Evolutionary conservation across 148 eudicot genomes (phyloP), one percentile per base, ranked within the genome.

Genomic region (Euryodendron excelsum): DNA sequence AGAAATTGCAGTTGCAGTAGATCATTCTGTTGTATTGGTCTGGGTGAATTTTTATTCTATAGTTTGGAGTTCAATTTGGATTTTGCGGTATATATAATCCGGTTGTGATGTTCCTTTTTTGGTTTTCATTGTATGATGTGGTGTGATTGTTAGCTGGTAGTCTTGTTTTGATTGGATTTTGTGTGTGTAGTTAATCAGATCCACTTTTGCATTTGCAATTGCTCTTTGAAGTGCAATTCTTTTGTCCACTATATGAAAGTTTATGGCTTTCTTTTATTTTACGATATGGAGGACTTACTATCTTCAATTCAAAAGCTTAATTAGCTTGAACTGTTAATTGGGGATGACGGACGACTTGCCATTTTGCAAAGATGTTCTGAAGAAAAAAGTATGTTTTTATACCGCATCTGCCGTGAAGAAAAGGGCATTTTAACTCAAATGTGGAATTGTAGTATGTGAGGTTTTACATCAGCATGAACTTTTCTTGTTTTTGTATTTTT

Each of bases 141-240:
- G 45, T 30, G 31, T 23, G 37, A 11, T 62, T 56, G 59, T 30
- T 27, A 52, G 28, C 73, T 33, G 62, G 63, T 50, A 34, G 55
- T 25, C n/a, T 52, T 23, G 61, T 56, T 48, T 21, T 56, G 28
- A 7, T 75, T 18, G 52, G 50, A 30, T 74, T 75, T 61, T 72
- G 73, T 68, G 80, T 81, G 31, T 72, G 70, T 65, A 62, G 37
- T 47, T 77, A 72, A 76, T 78, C 60, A 53, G 88, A 80, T 86
- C 83, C 72, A 79, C 4, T 72, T 47, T 72, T 23, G 25, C 45
- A 21, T 53, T 52, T 10, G 28, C 37, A 33, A 60, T 23, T 33
- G 61, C 61, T 31, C 33, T 48, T 41, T 14, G 67, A 31, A 59
- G 41, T 27, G 39, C 8, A 39, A 69, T 4, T 12, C 10, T 0